These are phyloP conservation scores for Cystofilobasidium bisporidii DNA, from an alignment of 768 basidiomycete species.

Conservation along the genomic window DNA sequence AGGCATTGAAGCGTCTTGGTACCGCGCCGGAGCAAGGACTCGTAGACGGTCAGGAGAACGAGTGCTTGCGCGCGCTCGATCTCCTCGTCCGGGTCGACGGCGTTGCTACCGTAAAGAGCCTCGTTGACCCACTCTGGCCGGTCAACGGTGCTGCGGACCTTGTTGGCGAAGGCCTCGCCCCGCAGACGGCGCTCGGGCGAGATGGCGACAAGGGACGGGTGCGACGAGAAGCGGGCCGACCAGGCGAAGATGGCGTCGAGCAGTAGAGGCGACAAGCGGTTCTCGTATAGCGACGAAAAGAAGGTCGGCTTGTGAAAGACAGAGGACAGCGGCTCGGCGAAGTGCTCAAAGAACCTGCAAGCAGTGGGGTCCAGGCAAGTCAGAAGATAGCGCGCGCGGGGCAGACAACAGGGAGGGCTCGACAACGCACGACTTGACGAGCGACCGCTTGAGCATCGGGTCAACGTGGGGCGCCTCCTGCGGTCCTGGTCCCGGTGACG, in stretches of 20 bases:
- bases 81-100: constrained; percentile 3
- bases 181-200: constrained; percentile 4
- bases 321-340: constrained; percentile 18
- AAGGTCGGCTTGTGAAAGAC: constrained; percentile 24
- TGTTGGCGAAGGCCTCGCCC: constrained; percentile 14
- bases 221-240: constrained; percentile 15
- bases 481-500: background rate
- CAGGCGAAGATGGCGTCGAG: constrained; percentile 20
- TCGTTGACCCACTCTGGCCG: constrained; percentile 6
- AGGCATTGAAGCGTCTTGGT: constrained; percentile 1
- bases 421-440: constrained; percentile 15
- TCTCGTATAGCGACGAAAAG: background rate
- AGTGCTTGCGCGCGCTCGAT: constrained; percentile 18
- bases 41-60: constrained; percentile 18
- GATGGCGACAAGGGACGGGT: constrained; percentile 5
- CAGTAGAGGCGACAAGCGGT: constrained; percentile 2
- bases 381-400: background rate
- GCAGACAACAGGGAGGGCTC: too few relatives aligned
- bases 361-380: background rate
- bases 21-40: constrained; percentile 4
- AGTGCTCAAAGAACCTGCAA: constrained; percentile 10
- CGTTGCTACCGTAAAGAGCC: background rate
- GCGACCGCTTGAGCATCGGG: constrained; percentile 21
- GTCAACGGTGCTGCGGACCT: constrained; percentile 9
- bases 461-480: background rate